These are phyloP conservation scores for Sporothrix schenckii DNA, from an alignment of 2,329 filamentous ascomycete species.

Conservation along the genomic window DNA sequence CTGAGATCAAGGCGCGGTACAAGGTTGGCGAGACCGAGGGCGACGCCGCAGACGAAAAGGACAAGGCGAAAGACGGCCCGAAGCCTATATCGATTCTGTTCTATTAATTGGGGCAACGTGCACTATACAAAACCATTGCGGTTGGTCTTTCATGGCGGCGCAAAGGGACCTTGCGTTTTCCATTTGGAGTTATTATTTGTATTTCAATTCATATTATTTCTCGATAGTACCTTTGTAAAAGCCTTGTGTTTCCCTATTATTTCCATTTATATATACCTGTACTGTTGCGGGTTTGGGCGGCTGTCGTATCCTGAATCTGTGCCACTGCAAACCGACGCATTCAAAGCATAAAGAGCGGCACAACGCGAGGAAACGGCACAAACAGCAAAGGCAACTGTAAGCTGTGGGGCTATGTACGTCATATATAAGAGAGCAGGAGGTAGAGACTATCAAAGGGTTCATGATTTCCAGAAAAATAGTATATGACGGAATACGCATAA, in stretches of 20 bases:
- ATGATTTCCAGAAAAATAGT: slow-evolving; percentile 35
- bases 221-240: neutral
- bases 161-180: neutral
- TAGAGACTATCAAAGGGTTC: slow-evolving; percentile 27
- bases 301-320: neutral
- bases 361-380: neutral
- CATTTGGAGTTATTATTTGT: neutral
- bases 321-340: neutral
- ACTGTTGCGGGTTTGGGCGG: neutral
- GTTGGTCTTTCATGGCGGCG: slow-evolving; percentile 7
- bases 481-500: slow-evolving; percentile 30
- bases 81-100: slow-evolving; percentile 58
- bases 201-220: neutral
- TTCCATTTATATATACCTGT: neutral
- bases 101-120: slow-evolving; percentile 22
- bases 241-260: neutral
- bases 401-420: slow-evolving; percentile 15
- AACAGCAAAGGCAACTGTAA: neutral
- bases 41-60: slow-evolving; percentile 23
- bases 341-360: neutral
- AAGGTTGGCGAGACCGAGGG: slow-evolving; percentile 31
- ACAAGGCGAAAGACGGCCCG: slow-evolving; percentile 38
- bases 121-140: neutral
- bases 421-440: slow-evolving; percentile 22
- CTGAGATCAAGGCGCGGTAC: slow-evolving; percentile 69